Evolutionary conservation across 305 asterid genomes (phyloP).

Genomic region (Coffea humblotiana): DNA sequence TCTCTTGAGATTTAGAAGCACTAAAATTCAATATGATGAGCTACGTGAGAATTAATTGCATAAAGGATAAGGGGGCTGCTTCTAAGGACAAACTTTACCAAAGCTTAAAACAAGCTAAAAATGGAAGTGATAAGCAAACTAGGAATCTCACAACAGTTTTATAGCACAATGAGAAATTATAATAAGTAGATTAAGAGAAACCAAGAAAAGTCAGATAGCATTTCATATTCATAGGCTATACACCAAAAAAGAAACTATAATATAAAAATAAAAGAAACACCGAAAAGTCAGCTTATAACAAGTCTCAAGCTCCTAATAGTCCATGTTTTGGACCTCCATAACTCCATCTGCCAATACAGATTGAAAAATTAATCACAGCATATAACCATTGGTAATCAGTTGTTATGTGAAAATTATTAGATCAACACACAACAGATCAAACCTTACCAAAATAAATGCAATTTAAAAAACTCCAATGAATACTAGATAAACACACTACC

Average conservation of each 20-base stretch:
- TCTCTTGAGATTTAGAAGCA: background rate
- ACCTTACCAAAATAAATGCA: background rate
- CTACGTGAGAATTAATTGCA: background rate
- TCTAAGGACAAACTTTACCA: no score
- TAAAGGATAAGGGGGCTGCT: no score
- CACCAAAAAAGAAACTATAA: background rate
- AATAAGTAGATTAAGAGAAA: no score
- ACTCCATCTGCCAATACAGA: background rate
- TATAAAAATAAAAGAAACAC: no score
- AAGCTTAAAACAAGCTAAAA: background rate
- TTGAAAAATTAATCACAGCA: background rate
- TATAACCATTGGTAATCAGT: background rate
- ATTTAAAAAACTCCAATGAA: background rate
- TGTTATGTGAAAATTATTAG: background rate
- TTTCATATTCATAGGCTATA: background rate
- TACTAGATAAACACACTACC: conserved; percentile 15
- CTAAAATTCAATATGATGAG: background rate
- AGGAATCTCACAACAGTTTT: background rate
- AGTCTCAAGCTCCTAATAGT: background rate
- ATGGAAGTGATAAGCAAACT: no score
- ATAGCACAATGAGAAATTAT: no score
- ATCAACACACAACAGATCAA: background rate
- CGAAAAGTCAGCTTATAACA: background rate
- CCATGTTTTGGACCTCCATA: background rate
- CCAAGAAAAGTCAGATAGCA: background rate